phyloP scores from a whole-genome alignment of 2,329 filamentous ascomycete genomes.

The Fusarium equiseti region DNA sequence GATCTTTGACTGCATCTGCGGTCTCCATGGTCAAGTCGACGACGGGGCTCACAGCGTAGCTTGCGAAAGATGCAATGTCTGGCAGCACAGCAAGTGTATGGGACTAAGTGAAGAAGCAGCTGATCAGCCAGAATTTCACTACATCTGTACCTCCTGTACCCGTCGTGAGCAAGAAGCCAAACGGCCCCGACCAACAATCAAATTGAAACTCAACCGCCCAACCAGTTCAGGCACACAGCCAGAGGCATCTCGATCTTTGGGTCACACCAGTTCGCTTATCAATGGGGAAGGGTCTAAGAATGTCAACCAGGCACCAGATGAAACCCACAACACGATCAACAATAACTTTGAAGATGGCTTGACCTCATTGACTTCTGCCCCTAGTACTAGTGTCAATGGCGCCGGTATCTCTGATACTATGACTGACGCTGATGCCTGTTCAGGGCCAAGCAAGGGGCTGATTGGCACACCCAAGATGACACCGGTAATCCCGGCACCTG shows the following conservation, averaged over 20 bases:
- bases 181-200: constrained; percentile 63
- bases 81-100: constrained; percentile 96
- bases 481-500: constrained; percentile 41
- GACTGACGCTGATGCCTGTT: constrained; percentile 3
- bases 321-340: constrained; percentile 13
- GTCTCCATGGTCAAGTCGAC: constrained; percentile 90
- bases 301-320: constrained; percentile 2
- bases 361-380: constrained; percentile 23
- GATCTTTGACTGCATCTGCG: constrained; percentile 96
- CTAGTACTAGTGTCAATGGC: constrained; percentile 31
- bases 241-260: constrained; percentile 19
- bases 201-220: constrained; percentile 61
- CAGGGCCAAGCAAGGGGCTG: constrained; percentile 19
- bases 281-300: neutral
- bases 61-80: constrained; percentile 93
- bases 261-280: constrained; percentile 4
- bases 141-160: constrained; percentile 84
- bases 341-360: constrained; percentile 26
- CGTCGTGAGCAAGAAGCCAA: constrained; percentile 75
- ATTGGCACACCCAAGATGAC: constrained; percentile 25
- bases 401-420: constrained; percentile 10
- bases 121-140: constrained; percentile 87
- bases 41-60: constrained; percentile 94
- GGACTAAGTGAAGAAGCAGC: constrained; percentile 82
- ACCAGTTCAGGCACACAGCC: constrained; percentile 17